Evolutionary conservation across 805 yeast species (phyloP).

Genomic region (Tetrapisispora arboricola): DNA sequence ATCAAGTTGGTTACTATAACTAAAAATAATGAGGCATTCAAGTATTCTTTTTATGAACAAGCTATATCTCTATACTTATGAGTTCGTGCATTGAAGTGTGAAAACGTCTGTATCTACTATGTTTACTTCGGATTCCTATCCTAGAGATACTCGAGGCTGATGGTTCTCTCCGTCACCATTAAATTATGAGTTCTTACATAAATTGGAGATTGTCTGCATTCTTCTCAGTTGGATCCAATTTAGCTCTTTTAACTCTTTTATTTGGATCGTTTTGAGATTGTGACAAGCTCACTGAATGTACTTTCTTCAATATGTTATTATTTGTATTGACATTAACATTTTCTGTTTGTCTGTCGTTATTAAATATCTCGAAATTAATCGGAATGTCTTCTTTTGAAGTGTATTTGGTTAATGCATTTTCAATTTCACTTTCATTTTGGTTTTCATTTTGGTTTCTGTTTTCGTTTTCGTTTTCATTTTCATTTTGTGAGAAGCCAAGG

Average conservation of each 20-base stretch:
- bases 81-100: too few species aligned
- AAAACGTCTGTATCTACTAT: too few species aligned
- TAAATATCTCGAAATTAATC: neutral
- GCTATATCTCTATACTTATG: too few species aligned
- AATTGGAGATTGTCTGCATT: constrained; percentile 14
- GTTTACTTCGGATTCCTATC: too few species aligned
- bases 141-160: too few species aligned
- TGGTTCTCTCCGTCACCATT: too few species aligned
- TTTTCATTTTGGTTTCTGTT: neutral
- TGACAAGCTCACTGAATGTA: constrained; percentile 20
- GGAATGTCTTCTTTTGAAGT: too few species aligned
- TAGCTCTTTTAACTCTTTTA: constrained; percentile 25
- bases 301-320: constrained; percentile 13
- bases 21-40: too few species aligned
- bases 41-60: too few species aligned
- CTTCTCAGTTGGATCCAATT: constrained; percentile 20
- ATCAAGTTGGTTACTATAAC: too few species aligned
- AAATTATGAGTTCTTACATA: neutral
- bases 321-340: too few species aligned
- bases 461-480: neutral
- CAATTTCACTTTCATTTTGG: neutral
- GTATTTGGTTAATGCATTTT: neutral
- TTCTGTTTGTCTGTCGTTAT: neutral
- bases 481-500: too few species aligned
- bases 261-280: constrained; percentile 20